phyloP scores from a whole-genome alignment of 2,329 filamentous ascomycete species.

The Ophiostoma montium region DNA sequence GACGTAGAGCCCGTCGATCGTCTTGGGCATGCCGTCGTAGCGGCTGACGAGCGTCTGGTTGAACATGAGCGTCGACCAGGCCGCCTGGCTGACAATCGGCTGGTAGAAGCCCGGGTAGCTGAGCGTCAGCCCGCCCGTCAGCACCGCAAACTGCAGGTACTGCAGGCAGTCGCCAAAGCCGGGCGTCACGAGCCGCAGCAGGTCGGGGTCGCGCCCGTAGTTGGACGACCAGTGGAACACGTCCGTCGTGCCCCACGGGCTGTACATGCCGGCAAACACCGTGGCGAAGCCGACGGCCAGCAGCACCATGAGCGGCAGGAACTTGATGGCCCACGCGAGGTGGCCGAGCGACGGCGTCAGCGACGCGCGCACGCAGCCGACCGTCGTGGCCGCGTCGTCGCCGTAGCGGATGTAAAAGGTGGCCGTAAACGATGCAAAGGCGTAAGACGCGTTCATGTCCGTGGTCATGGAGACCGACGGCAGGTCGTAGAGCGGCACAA shows the following conservation, averaged over 20 bases:
- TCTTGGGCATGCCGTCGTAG: conserved; percentile 47
- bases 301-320: conserved; percentile 65
- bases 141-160: conserved; percentile 83
- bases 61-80: conserved; percentile 87
- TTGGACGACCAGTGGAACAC: conserved; percentile 96
- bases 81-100: conserved; percentile 71
- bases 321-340: conserved; percentile 55
- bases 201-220: conserved; percentile 84
- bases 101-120: conserved; percentile 92
- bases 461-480: conserved; percentile 62
- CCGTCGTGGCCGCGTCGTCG: conserved; percentile 43
- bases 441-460: conserved; percentile 67
- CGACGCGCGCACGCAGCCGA: conserved; percentile 70
- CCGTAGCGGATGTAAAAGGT: conserved; percentile 65
- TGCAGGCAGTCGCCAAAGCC: conserved; percentile 94
- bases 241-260: conserved; percentile 85
- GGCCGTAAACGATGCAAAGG: conserved; percentile 68
- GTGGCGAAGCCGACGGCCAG: conserved; percentile 71
- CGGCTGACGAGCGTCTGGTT: conserved; percentile 75
- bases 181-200: conserved; percentile 82
- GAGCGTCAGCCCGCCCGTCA: conserved; percentile 77
- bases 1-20: conserved; percentile 78
- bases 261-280: conserved; percentile 70
- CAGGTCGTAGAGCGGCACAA: conserved; percentile 29
- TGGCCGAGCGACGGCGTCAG: conserved; percentile 72